phyloP scores from a whole-genome alignment of 192 early-diverging fungal genomes.

The Phycomyces blakesleeanus region DNA sequence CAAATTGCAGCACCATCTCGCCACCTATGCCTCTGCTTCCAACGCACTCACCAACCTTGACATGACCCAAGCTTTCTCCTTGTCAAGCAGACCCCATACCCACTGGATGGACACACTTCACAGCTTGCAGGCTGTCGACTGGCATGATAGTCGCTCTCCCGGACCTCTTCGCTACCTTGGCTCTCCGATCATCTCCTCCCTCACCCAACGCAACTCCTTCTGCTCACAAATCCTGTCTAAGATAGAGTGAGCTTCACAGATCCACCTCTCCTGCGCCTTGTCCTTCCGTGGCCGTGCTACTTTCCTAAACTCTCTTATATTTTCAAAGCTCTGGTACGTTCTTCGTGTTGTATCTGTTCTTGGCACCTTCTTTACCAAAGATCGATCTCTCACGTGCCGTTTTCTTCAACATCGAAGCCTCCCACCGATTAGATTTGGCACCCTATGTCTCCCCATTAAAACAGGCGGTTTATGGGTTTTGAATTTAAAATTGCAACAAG shows the following conservation, averaged over 20 bases:
- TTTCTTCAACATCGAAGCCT: conserved; percentile 3
- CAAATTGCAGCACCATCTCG: neutral
- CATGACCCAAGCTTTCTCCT: conserved; percentile 22
- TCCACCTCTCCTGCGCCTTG: neutral
- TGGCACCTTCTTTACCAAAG: neutral
- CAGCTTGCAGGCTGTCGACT: neutral
- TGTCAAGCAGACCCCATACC: neutral
- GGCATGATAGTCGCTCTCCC: neutral
- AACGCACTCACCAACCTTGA: conserved; percentile 25
- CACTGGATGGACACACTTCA: neutral
- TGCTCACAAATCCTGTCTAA: neutral
- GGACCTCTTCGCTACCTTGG: conserved; percentile 2
- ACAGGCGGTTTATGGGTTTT: neutral
- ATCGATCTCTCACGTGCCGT: neutral
- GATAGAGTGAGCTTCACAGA: neutral
- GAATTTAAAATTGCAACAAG: neutral
- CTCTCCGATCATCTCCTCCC: conserved; percentile 9
- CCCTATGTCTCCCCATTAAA: neutral
- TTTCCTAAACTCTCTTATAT: conserved; percentile 4
- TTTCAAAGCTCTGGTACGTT: conserved; percentile 20
- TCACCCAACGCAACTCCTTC: neutral
- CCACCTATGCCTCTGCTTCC: conserved; percentile 3
- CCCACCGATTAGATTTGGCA: neutral
- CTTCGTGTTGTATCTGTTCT: neutral
- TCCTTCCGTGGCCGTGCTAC: conserved; percentile 10